These are phyloP conservation scores for Penicillium roqueforti DNA, from an alignment of 495 filamentous ascomycete genomes.

Conservation along the genomic window DNA sequence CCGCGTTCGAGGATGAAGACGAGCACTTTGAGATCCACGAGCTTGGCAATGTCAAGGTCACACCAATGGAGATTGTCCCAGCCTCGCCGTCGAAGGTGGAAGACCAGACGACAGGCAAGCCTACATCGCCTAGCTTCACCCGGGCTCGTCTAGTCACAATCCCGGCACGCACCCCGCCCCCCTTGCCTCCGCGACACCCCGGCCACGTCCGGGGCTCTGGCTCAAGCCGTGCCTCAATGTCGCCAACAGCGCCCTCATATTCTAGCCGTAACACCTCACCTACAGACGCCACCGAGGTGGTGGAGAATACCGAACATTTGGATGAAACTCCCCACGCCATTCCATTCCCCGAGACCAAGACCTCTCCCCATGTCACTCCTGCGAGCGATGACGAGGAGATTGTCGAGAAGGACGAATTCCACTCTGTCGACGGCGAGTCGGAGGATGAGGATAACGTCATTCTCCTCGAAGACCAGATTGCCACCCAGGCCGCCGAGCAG, in stretches of 20 bases:
- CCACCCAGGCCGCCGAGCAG: background rate
- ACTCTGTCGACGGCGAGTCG: conserved; percentile 36
- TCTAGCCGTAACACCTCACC: conserved; percentile 22
- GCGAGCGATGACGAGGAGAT: conserved; percentile 19
- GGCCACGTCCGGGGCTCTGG: conserved; percentile 33
- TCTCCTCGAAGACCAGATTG: background rate
- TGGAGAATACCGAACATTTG: conserved; percentile 10
- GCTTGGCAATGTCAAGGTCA: conserved; percentile 40
- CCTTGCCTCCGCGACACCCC: conserved; percentile 60
- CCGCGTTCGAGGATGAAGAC: conserved; percentile 15
- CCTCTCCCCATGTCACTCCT: conserved; percentile 11
- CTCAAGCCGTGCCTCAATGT: conserved; percentile 25
- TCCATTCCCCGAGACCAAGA: conserved; percentile 22
- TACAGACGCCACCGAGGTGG: conserved; percentile 11
- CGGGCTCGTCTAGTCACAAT: conserved; percentile 67
- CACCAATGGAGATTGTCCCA: conserved; percentile 47
- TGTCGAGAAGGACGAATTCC: conserved; percentile 41
- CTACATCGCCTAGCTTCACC: conserved; percentile 48
- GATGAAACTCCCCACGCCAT: conserved; percentile 16
- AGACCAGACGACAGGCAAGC: conserved; percentile 37
- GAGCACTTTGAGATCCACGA: conserved; percentile 44
- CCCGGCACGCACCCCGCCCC: conserved; percentile 61
- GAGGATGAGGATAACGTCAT: background rate
- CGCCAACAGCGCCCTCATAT: conserved; percentile 26
- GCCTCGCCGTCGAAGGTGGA: conserved; percentile 50